Percentiles rank a stretch among this genome's conserved stretches.
These are phyloP conservation scores for Waltergamsia citrina DNA, from an alignment of 2,329 filamentous ascomycete species.

Conservation along the genomic window DNA sequence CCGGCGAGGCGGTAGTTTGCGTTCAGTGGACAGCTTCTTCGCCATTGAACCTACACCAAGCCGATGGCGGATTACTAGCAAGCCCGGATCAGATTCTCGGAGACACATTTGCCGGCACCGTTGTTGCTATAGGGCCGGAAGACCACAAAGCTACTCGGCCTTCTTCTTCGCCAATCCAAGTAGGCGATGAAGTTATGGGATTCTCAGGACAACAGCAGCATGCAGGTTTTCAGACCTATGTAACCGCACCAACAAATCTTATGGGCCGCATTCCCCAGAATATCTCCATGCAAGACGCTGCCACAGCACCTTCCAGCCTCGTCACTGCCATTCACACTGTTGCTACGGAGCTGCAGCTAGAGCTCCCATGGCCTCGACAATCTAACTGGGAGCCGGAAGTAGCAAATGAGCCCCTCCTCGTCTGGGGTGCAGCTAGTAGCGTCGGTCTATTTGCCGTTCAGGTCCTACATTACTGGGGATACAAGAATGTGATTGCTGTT, in stretches of 20 bases:
- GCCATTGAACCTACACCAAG: conserved; percentile 52
- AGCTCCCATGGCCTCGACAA: conserved; percentile 47
- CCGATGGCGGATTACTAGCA: conserved; percentile 48
- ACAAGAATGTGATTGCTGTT: conserved; percentile 36
- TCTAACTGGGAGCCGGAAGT: conserved; percentile 21
- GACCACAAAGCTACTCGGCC: conserved; percentile 6
- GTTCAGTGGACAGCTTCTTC: conserved; percentile 51
- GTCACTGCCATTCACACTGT: conserved; percentile 50
- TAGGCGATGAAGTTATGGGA: conserved; percentile 47
- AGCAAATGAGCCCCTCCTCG: conserved; percentile 28
- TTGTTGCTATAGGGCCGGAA: conserved; percentile 37
- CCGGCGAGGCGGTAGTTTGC: conserved; percentile 41
- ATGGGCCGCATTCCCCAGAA: conserved; percentile 33
- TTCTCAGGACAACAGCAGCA: conserved; percentile 39
- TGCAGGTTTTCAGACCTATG: conserved; percentile 45
- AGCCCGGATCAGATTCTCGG: conserved; percentile 38
- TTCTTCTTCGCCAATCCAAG: conserved; percentile 18
- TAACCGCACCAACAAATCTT: conserved; percentile 39
- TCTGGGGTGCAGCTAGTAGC: conserved; percentile 44
- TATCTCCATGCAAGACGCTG: conserved; percentile 33
- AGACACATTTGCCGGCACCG: conserved; percentile 38
- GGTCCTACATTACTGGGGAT: conserved; percentile 42
- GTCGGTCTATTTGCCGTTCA: conserved; percentile 41
- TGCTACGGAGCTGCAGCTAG: conserved; percentile 36
- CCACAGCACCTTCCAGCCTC: conserved; percentile 46